Conservation (phyloP, 2,329 filamentous ascomycete species). For the Fusarium fracticaudum region DNA sequence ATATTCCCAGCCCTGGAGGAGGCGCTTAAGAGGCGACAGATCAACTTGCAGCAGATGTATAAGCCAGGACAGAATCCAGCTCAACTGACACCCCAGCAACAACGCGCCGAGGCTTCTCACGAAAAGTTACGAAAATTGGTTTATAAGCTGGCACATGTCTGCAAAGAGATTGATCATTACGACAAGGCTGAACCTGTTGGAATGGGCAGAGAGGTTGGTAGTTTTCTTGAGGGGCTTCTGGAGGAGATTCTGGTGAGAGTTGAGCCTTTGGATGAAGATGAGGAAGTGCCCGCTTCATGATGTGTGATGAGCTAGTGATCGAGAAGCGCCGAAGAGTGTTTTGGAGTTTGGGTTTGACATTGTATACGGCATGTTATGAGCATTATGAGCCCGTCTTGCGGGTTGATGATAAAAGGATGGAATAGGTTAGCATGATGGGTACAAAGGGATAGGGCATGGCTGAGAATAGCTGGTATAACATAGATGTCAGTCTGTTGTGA, state of each 20-base stretch:
- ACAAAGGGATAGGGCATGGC: conserved; percentile 7
- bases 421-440: conserved; percentile 1
- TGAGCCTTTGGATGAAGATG: conserved; percentile 84
- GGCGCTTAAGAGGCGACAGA: conserved; percentile 82
- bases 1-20: conserved; percentile 93
- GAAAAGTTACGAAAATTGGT: conserved; percentile 85
- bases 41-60: conserved; percentile 65
- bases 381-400: conserved; percentile 9
- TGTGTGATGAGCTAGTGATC: background rate
- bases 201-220: conserved; percentile 90
- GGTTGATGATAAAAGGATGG: conserved; percentile 19
- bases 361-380: conserved; percentile 30
- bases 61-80: conserved; percentile 51
- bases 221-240: conserved; percentile 89
- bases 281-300: conserved; percentile 45
- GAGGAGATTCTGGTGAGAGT: conserved; percentile 94
- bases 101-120: conserved; percentile 77
- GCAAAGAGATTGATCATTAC: conserved; percentile 89
- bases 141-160: conserved; percentile 82
- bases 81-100: conserved; percentile 68
- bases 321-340: conserved; percentile 3
- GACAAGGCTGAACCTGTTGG: conserved; percentile 89
- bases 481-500: background rate
- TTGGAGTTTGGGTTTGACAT: conserved; percentile 32
- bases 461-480: conserved; percentile 7